Conservation (phyloP, 169 alveolate genomes). For the Cyclospora cayetanensis region DNA sequence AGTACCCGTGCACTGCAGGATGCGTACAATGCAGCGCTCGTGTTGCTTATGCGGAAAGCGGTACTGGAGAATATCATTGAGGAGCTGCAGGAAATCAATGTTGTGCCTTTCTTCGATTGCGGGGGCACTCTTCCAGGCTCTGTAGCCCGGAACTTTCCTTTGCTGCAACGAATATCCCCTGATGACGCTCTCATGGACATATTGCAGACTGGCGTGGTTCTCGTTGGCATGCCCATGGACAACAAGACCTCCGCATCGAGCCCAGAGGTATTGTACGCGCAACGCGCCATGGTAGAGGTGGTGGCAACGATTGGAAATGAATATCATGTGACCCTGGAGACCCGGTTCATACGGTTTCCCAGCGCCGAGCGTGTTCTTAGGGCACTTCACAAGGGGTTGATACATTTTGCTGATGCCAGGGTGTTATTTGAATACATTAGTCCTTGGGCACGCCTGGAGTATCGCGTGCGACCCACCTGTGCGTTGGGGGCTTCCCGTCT, state of each 20-base stretch:
- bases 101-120: conserved; percentile 28
- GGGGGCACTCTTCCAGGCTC: conserved; percentile 47
- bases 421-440: neutral
- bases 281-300: conserved; percentile 1
- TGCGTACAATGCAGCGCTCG: conserved; percentile 27
- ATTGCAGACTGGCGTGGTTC: neutral
- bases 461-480: conserved; percentile 21
- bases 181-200: conserved; percentile 15
- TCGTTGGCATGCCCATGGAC: neutral
- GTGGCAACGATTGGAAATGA: neutral
- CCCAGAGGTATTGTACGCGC: conserved; percentile 10
- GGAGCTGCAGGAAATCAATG: conserved; percentile 16
- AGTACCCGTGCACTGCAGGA: conserved; percentile 20
- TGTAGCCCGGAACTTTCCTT: conserved; percentile 2
- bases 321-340: neutral
- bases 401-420: conserved; percentile 32
- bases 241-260: neutral
- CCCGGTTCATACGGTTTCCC: conserved; percentile 16
- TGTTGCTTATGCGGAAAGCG: neutral
- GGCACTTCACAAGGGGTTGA: conserved; percentile 10
- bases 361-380: neutral
- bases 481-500: conserved; percentile 22
- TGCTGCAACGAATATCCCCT: neutral
- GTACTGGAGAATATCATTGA: neutral
- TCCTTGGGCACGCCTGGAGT: neutral